Percentiles rank a stretch among this genome's conserved stretches.
Conservation (phyloP, 2,329 filamentous ascomycete species). For the Capronia americana region DNA sequence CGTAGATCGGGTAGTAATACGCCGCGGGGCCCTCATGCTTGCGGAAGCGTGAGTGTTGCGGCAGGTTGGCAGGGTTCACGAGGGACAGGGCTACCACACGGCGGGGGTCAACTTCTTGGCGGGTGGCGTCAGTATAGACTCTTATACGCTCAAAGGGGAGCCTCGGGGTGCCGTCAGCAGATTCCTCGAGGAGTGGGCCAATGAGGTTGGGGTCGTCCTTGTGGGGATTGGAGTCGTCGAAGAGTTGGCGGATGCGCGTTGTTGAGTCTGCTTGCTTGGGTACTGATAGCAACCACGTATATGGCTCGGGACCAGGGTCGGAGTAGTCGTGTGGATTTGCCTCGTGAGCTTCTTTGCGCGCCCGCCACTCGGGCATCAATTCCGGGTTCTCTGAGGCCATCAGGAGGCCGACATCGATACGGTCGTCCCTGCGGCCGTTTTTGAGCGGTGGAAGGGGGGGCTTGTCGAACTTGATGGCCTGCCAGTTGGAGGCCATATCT, state of each 20-base stretch:
- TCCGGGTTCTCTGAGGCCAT: constrained; percentile 59
- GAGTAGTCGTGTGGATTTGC: constrained; percentile 58
- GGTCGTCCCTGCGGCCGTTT: constrained; percentile 60
- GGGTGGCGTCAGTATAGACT: constrained; percentile 65
- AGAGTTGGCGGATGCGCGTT: constrained; percentile 61
- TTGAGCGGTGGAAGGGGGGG: constrained; percentile 58
- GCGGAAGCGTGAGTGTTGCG: constrained; percentile 41
- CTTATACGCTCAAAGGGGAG: constrained; percentile 56
- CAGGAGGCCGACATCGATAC: constrained; percentile 65
- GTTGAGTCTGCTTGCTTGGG: constrained; percentile 57
- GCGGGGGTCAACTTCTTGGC: constrained; percentile 60
- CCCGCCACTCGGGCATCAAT: constrained; percentile 54
- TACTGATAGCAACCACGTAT: constrained; percentile 66
- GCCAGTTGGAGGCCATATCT: constrained; percentile 61
- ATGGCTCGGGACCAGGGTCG: constrained; percentile 60
- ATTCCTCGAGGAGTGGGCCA: constrained; percentile 46
- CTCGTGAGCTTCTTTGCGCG: constrained; percentile 56
- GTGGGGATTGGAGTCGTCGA: constrained; percentile 60
- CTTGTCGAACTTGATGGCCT: constrained; percentile 67
- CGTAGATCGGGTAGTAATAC: constrained; percentile 65
- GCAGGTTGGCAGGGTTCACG: constrained; percentile 55
- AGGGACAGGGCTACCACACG: constrained; percentile 65
- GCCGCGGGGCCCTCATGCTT: constrained; percentile 57
- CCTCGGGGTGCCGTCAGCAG: constrained; percentile 50
- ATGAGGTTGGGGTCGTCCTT: constrained; percentile 61